phyloP scores from a whole-genome alignment of 2,329 filamentous ascomycete genomes.

The Pseudonectria foliicola region DNA sequence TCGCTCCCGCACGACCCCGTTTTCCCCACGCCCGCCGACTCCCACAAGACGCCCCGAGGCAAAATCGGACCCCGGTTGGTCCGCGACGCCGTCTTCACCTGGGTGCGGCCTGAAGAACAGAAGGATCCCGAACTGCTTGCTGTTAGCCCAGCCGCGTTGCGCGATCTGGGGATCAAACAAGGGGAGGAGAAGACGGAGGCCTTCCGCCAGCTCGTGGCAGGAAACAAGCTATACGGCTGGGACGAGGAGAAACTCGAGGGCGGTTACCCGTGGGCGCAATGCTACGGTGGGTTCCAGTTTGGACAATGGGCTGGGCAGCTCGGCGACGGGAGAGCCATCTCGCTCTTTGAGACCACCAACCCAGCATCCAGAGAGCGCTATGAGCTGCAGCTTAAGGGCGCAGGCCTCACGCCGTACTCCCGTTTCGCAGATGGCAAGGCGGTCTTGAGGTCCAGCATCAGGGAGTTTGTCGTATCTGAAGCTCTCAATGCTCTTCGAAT shows the following conservation, averaged over 20 bases:
- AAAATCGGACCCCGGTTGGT: slow-evolving; percentile 76
- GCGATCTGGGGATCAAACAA: slow-evolving; percentile 67
- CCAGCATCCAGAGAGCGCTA: slow-evolving; percentile 64
- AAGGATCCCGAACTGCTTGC: slow-evolving; percentile 71
- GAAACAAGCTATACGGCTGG: slow-evolving; percentile 77
- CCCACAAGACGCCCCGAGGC: slow-evolving; percentile 72
- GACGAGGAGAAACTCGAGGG: slow-evolving; percentile 57
- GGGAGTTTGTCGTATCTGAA: slow-evolving; percentile 91
- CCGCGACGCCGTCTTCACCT: slow-evolving; percentile 79
- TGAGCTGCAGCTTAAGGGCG: slow-evolving; percentile 91
- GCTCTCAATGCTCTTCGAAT: slow-evolving; percentile 78
- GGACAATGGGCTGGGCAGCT: slow-evolving; percentile 94
- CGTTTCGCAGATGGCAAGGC: slow-evolving; percentile 95
- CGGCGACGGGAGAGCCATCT: slow-evolving; percentile 90
- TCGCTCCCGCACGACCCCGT: slow-evolving; percentile 66
- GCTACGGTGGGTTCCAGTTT: slow-evolving; percentile 78
- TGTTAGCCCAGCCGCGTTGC: slow-evolving; percentile 70
- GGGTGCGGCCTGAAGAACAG: slow-evolving; percentile 71
- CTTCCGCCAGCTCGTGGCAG: slow-evolving; percentile 71
- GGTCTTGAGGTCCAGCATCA: slow-evolving; percentile 83
- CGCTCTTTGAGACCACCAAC: slow-evolving; percentile 83
- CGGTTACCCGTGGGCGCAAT: slow-evolving; percentile 96
- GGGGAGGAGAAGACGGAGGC: slow-evolving; percentile 64
- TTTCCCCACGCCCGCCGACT: slow-evolving; percentile 74
- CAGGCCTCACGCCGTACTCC: slow-evolving; percentile 88